A percentile compares a stretch with the other conserved stretches of the same genome.
Conservation (phyloP, 257 asterid species). For the Solanum chmielewskii region DNA sequence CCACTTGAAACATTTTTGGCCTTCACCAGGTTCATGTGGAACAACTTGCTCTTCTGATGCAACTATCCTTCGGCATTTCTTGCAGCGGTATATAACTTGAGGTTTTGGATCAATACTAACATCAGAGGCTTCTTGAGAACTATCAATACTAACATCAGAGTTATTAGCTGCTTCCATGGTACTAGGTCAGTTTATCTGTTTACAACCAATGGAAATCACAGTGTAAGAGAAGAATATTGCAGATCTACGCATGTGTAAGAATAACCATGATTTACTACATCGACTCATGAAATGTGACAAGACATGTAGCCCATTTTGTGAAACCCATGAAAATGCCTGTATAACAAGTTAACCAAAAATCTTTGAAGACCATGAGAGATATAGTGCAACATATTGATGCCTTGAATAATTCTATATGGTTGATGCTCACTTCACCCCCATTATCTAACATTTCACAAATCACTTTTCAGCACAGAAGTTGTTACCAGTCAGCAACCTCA, state of each 20-base stretch:
- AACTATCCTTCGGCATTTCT: constrained; percentile 82
- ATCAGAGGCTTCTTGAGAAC: background rate
- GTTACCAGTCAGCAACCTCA: background rate
- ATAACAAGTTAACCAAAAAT: background rate
- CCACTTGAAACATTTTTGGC: constrained; percentile 67
- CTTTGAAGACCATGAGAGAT: background rate
- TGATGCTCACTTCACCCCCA: background rate
- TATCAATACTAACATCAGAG: background rate
- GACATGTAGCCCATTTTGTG: background rate
- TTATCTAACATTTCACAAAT: background rate
- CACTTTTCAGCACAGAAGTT: background rate
- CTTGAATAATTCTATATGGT: background rate
- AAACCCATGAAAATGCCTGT: background rate
- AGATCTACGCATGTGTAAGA: background rate
- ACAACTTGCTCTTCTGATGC: constrained; percentile 62
- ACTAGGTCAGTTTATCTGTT: background rate
- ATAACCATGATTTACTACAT: background rate
- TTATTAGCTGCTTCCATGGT: constrained; percentile 10
- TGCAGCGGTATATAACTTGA: constrained; percentile 72
- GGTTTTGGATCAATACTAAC: constrained; percentile 21
- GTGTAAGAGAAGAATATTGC: background rate
- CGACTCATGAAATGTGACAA: background rate
- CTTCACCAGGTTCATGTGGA: constrained; percentile 61
- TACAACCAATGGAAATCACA: background rate
- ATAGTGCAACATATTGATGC: background rate